These are phyloP conservation scores for Penicillium brevicompactum DNA, from an alignment of 2,329 filamentous ascomycete genomes.

Conservation along the genomic window DNA sequence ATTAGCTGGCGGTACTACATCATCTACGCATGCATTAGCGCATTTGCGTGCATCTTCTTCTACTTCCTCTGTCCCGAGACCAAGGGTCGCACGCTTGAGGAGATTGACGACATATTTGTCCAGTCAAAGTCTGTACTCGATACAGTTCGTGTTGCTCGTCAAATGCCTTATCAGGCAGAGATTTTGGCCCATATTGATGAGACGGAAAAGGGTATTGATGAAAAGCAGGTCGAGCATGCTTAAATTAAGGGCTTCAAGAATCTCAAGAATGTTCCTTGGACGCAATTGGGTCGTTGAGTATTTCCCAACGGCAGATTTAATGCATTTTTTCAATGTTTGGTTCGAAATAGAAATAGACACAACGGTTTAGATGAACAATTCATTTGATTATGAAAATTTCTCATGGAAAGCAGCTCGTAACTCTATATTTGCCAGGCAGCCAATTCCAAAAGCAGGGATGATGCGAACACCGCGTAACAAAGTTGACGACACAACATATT, in stretches of 20 bases:
- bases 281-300: neutral
- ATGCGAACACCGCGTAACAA: constrained; percentile 76
- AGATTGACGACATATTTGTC: constrained; percentile 42
- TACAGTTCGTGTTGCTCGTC: constrained; percentile 19
- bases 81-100: constrained; percentile 39
- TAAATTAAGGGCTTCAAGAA: neutral
- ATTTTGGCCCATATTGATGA: constrained; percentile 11
- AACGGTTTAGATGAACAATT: neutral
- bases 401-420: constrained; percentile 24
- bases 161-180: constrained; percentile 24
- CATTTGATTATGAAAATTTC: constrained; percentile 5
- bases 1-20: constrained; percentile 54
- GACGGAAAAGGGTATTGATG: constrained; percentile 6
- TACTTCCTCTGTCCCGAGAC: constrained; percentile 44
- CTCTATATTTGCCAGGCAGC: constrained; percentile 74
- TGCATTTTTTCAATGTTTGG: too few relatives aligned
- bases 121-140: constrained; percentile 32
- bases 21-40: constrained; percentile 47
- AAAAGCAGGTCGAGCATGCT: constrained; percentile 7
- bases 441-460: constrained; percentile 82
- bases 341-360: neutral
- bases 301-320: too few relatives aligned
- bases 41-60: constrained; percentile 27
- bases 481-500: constrained; percentile 69
- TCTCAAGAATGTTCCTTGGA: neutral